Conservation (phyloP, 129 eudicot species). For the Artemisia argyi region DNA sequence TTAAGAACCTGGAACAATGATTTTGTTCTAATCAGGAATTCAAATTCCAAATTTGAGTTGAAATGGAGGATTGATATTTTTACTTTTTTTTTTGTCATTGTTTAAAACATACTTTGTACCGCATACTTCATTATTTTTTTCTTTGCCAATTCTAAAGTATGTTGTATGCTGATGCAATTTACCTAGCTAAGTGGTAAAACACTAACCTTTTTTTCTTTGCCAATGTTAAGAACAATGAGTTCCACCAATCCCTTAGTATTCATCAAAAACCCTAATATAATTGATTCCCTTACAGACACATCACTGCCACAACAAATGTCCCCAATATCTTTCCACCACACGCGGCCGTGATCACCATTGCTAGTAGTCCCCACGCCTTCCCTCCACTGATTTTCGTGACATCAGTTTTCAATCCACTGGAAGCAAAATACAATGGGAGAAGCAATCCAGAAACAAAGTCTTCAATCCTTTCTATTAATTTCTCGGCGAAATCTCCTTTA, state of each 20-base stretch:
- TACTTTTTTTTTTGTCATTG: too few relatives aligned
- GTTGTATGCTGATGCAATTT: too few relatives aligned
- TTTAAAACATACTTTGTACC: not conserved
- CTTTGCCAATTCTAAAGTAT: too few relatives aligned
- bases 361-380: slow-evolving; percentile 74
- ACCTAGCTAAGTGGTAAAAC: not conserved
- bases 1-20: slow-evolving; percentile 62
- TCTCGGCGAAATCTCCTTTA: slow-evolving; percentile 61
- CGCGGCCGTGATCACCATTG: slow-evolving; percentile 69
- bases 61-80: not conserved
- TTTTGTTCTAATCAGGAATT: not conserved
- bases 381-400: slow-evolving; percentile 59
- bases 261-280: slow-evolving; percentile 77
- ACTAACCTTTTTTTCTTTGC: slow-evolving; percentile 86
- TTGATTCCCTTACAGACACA: slow-evolving; percentile 63
- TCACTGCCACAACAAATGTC: slow-evolving; percentile 62
- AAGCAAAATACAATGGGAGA: slow-evolving; percentile 84
- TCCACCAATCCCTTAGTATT: slow-evolving; percentile 93
- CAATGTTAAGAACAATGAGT: slow-evolving; percentile 86
- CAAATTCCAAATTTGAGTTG: slow-evolving; percentile 1
- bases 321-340: slow-evolving; percentile 79
- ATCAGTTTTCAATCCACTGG: slow-evolving; percentile 82
- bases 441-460: slow-evolving; percentile 80
- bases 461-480: slow-evolving; percentile 67
- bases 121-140: not conserved